phyloP scores from a whole-genome alignment of 208 protist genomes.

The Phytomonas francai region DNA sequence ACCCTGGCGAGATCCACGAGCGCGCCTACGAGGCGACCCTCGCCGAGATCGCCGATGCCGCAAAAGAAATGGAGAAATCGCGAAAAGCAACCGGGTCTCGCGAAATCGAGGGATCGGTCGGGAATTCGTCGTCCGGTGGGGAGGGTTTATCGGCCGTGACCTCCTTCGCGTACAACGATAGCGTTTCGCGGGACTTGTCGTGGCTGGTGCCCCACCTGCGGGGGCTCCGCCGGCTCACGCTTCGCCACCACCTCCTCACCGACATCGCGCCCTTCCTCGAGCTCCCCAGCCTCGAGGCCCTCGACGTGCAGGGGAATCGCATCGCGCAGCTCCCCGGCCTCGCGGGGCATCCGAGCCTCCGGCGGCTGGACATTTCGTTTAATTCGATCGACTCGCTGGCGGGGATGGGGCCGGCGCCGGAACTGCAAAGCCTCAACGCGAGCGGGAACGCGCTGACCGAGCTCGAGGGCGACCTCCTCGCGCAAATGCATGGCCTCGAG shows the following conservation, averaged over 20 bases:
- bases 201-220: slow-evolving; percentile 15
- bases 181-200: slow-evolving; percentile 16
- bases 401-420: slow-evolving; percentile 26
- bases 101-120: slow-evolving; percentile 1
- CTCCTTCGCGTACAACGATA: slow-evolving; percentile 15
- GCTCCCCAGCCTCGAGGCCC: slow-evolving; percentile 33
- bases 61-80: slow-evolving; percentile 11
- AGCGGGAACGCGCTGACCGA: slow-evolving; percentile 76
- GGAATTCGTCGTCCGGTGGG: neutral
- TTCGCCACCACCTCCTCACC: slow-evolving; percentile 47
- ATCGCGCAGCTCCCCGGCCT: slow-evolving; percentile 41
- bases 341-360: slow-evolving; percentile 23
- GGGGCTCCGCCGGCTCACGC: slow-evolving; percentile 27
- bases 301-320: slow-evolving; percentile 75
- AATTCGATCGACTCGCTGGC: slow-evolving; percentile 54
- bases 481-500: slow-evolving; percentile 24
- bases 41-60: too few relatives aligned
- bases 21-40: too few relatives aligned
- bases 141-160: neutral
- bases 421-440: slow-evolving; percentile 73
- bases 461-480: slow-evolving; percentile 13
- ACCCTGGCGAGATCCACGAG: too few relatives aligned
- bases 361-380: slow-evolving; percentile 53
- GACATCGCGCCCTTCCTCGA: slow-evolving; percentile 38
- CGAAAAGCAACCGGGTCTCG: slow-evolving; percentile 1